Conservation (phyloP, 352 stramenopile species). For the Aphanomyces astaci region DNA sequence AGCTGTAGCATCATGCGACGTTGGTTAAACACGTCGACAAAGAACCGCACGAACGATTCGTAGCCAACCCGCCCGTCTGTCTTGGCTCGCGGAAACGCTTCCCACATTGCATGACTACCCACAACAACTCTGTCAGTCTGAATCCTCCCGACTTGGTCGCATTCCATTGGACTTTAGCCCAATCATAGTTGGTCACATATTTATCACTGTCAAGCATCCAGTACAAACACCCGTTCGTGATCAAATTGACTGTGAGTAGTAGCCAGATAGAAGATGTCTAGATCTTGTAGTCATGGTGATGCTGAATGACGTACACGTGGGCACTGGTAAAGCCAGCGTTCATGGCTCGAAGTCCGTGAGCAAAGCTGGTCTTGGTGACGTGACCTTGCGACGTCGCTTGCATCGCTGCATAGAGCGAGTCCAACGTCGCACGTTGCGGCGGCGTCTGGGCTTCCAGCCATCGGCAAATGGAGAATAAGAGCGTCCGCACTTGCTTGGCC, state of each 20-base stretch:
- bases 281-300: background rate
- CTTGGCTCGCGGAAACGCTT: background rate
- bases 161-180: too few species aligned
- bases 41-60: conserved; percentile 4
- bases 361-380: conserved; percentile 9
- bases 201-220: too few species aligned
- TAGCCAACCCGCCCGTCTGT: background rate
- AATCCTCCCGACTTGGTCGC: too few species aligned
- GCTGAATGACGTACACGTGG: conserved; percentile 4
- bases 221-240: too few species aligned
- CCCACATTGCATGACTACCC: conserved; percentile 14
- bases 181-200: too few species aligned
- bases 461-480: conserved; percentile 14
- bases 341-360: background rate
- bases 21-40: conserved; percentile 12
- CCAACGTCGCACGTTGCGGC: background rate
- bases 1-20: background rate
- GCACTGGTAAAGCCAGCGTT: background rate
- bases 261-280: too few species aligned
- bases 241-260: too few species aligned
- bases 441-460: background rate
- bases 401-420: background rate
- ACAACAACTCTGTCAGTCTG: background rate
- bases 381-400: background rate
- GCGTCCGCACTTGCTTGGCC: conserved; percentile 7